Conservation (phyloP, 2,329 filamentous ascomycete genomes). For the Orbilia oligospora region DNA sequence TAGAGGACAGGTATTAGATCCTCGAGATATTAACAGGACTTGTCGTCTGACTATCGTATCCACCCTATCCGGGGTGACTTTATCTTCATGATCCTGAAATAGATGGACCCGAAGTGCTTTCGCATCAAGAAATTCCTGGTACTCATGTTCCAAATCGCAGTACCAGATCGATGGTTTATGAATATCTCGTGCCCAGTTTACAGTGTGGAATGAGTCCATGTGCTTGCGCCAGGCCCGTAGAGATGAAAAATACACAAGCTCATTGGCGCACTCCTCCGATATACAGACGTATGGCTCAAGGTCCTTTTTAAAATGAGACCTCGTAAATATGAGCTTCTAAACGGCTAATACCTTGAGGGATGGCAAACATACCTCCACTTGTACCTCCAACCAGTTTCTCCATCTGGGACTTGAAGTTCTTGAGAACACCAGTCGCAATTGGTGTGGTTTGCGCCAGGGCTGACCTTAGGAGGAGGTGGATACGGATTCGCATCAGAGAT, state of each 20-base stretch:
- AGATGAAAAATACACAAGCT: slow-evolving; percentile 5
- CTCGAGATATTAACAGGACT: slow-evolving; percentile 6
- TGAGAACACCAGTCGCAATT: slow-evolving; percentile 35
- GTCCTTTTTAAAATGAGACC: slow-evolving; percentile 36
- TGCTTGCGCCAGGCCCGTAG: slow-evolving; percentile 24
- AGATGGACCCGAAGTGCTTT: slow-evolving; percentile 10
- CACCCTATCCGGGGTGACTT: neutral
- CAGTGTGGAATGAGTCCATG: slow-evolving; percentile 30
- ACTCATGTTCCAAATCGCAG: slow-evolving; percentile 32
- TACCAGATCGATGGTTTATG: slow-evolving; percentile 30
- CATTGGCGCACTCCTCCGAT: slow-evolving; percentile 31
- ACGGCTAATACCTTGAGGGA: neutral
- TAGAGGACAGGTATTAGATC: slow-evolving; percentile 18
- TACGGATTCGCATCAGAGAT: slow-evolving; percentile 28
- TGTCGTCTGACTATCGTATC: slow-evolving; percentile 17
- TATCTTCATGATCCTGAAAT: neutral
- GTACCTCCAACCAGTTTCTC: slow-evolving; percentile 7
- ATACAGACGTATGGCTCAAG: slow-evolving; percentile 43
- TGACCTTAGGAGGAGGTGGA: slow-evolving; percentile 14
- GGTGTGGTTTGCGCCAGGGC: slow-evolving; percentile 5
- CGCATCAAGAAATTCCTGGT: slow-evolving; percentile 11
- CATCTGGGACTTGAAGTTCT: slow-evolving; percentile 24
- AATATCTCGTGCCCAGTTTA: slow-evolving; percentile 23
- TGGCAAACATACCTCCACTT: slow-evolving; percentile 11
- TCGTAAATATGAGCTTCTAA: neutral